phyloP scores from a whole-genome alignment of 2,329 filamentous ascomycete genomes.

The Pleoardoris graminearum region DNA sequence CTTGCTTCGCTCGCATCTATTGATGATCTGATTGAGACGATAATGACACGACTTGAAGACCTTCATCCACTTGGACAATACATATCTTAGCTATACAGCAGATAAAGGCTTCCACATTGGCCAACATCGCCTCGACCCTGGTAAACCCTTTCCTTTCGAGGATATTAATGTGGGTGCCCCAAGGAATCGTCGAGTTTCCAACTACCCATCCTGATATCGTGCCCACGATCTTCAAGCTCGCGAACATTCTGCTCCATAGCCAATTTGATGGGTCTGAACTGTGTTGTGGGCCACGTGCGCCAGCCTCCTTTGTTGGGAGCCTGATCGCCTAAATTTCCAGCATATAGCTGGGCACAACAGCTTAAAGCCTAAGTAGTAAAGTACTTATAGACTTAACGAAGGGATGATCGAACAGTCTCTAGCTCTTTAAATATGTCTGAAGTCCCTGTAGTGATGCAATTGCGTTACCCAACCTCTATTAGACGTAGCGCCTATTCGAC shows the following conservation, averaged over 20 bases:
- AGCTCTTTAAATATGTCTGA: too few relatives aligned
- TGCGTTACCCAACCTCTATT: too few relatives aligned
- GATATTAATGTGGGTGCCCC: constrained; percentile 44
- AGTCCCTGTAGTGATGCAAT: too few relatives aligned
- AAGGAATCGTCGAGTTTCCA: constrained; percentile 22
- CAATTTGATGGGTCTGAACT: constrained; percentile 43
- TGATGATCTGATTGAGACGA: constrained; percentile 57
- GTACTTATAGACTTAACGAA: too few relatives aligned
- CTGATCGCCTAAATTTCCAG: too few relatives aligned
- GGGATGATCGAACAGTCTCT: too few relatives aligned
- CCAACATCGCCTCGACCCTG: constrained; percentile 44
- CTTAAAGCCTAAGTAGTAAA: too few relatives aligned
- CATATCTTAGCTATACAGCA: constrained; percentile 44
- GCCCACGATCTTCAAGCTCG: constrained; percentile 38
- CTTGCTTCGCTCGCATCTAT: constrained; percentile 56
- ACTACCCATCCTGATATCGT: constrained; percentile 44
- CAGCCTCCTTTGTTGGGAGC: too few relatives aligned
- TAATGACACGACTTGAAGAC: constrained; percentile 46
- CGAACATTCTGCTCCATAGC: constrained; percentile 17
- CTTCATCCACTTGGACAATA: constrained; percentile 53
- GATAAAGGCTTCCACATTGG: constrained; percentile 36
- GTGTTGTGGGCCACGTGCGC: too few relatives aligned
- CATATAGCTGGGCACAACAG: too few relatives aligned
- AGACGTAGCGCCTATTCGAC: too few relatives aligned
- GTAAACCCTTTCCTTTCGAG: constrained; percentile 44